A percentile compares a stretch with the other conserved stretches of the same genome.
Conservation (phyloP, 1,139 yeast genomes). For the Sugiyamaella xylanicola region DNA sequence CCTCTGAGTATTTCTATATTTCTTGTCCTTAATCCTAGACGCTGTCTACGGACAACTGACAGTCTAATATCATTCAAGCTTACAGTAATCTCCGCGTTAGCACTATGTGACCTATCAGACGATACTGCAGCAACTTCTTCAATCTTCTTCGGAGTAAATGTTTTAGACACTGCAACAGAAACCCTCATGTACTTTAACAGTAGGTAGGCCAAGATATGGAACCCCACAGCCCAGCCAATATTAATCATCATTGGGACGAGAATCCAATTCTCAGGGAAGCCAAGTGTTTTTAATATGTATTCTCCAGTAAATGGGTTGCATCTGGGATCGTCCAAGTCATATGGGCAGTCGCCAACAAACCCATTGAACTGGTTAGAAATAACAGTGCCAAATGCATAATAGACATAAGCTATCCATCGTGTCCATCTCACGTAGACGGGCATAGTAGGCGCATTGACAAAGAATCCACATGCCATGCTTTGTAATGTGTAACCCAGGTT, state of each 20-base stretch:
- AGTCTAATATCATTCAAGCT: constrained; percentile 29
- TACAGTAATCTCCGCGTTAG: constrained; percentile 25
- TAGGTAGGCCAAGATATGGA: constrained; percentile 51
- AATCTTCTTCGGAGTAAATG: constrained; percentile 20
- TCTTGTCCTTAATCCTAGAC: constrained; percentile 9
- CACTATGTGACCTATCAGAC: constrained; percentile 1
- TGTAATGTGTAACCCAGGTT: constrained; percentile 71
- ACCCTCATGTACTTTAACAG: constrained; percentile 50
- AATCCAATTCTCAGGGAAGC: constrained; percentile 67
- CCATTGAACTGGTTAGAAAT: constrained; percentile 65
- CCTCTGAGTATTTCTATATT: constrained; percentile 47
- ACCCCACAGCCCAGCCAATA: constrained; percentile 62
- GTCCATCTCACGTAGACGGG: constrained; percentile 89
- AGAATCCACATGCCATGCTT: constrained; percentile 80
- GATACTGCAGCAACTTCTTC: constrained; percentile 8
- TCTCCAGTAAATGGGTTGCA: constrained; percentile 53
- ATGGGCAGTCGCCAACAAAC: constrained; percentile 61
- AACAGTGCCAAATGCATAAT: constrained; percentile 77
- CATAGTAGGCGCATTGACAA: constrained; percentile 70
- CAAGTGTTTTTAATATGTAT: constrained; percentile 57
- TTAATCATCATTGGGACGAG: constrained; percentile 64
- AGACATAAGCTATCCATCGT: constrained; percentile 70
- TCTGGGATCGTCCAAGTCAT: constrained; percentile 44
- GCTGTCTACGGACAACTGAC: constrained; percentile 25
- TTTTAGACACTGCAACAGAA: constrained; percentile 54